These are phyloP conservation scores for Phanerodontia chrysosporium DNA, from an alignment of 768 basidiomycete species.

Conservation along the genomic window DNA sequence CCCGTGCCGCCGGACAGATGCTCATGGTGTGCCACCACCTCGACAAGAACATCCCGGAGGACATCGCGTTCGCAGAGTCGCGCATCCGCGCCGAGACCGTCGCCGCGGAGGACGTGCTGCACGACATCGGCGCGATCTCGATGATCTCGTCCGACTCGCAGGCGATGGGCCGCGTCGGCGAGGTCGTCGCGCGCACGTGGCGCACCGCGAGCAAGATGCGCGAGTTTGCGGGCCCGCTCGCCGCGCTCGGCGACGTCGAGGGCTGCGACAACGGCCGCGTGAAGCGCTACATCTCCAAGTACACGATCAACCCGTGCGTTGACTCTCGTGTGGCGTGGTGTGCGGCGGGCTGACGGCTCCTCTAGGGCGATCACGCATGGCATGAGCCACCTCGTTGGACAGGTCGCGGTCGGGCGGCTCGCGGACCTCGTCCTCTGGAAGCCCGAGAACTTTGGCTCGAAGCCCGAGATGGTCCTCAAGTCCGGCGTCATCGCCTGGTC, in stretches of 20 bases:
- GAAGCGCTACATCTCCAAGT: slow-evolving; percentile 93
- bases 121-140: slow-evolving; percentile 89
- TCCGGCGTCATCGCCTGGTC: slow-evolving; percentile 91
- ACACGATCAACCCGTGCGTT: slow-evolving; percentile 94
- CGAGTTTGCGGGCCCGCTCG: slow-evolving; percentile 70
- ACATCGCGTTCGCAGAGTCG: slow-evolving; percentile 93
- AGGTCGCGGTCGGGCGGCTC: slow-evolving; percentile 74
- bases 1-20: slow-evolving; percentile 74
- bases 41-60: slow-evolving; percentile 86
- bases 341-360: neutral
- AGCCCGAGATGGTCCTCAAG: slow-evolving; percentile 93
- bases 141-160: slow-evolving; percentile 97
- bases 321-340: neutral
- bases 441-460: slow-evolving; percentile 87
- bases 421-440: slow-evolving; percentile 97
- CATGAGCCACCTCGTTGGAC: slow-evolving; percentile 82
- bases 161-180: slow-evolving; percentile 97
- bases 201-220: slow-evolving; percentile 95
- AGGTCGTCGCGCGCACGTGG: slow-evolving; percentile 92
- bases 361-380: slow-evolving; percentile 90
- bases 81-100: slow-evolving; percentile 96
- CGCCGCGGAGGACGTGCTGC: slow-evolving; percentile 94
- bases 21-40: slow-evolving; percentile 99
- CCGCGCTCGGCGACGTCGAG: slow-evolving; percentile 61
- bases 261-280: slow-evolving; percentile 84